Evolutionary conservation across 177 flowering plant genomes (phyloP).

Genomic region (Vitis hybrid): DNA sequence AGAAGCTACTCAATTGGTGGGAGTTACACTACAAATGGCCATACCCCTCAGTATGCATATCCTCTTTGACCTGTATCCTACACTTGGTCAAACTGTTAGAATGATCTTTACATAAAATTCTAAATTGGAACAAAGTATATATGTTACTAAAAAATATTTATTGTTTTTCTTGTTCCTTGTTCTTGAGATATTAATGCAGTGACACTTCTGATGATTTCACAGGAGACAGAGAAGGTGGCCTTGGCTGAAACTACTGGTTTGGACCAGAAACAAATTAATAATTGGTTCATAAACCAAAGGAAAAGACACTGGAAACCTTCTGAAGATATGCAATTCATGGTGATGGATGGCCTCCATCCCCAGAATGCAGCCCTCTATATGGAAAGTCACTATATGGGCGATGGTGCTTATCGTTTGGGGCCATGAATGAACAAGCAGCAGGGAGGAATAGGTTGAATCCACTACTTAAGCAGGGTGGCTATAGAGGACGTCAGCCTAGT

Average conservation of each 20-base stretch:
- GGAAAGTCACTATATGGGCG: conserved; percentile 87
- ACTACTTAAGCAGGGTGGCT: too few species aligned
- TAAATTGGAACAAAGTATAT: too few species aligned
- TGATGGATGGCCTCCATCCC: conserved; percentile 90
- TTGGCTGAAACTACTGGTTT: conserved; percentile 93
- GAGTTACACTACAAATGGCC: conserved; percentile 97
- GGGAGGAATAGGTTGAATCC: too few species aligned
- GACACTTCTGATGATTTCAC: not conserved
- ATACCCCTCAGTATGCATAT: conserved; percentile 71
- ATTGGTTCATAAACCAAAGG: conserved; percentile 96
- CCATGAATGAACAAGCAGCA: conserved; percentile 29
- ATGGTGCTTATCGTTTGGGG: conserved; percentile 72
- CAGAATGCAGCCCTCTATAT: conserved; percentile 77
- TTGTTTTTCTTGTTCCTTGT: too few species aligned
- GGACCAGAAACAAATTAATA: conserved; percentile 93
- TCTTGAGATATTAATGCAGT: not conserved
- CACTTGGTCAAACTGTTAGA: not conserved
- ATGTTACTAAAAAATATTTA: too few species aligned
- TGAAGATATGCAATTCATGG: conserved; percentile 93
- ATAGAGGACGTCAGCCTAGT: not conserved
- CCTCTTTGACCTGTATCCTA: not conserved
- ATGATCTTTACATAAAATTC: not conserved
- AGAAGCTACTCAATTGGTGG: conserved; percentile 91
- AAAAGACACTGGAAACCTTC: conserved; percentile 98
- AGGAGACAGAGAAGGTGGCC: conserved; percentile 95